A percentile compares a stretch with the other conserved stretches of the same genome.
Evolutionary conservation across 768 basidiomycete genomes (phyloP).

Genomic region (Tulasnella sp.): DNA sequence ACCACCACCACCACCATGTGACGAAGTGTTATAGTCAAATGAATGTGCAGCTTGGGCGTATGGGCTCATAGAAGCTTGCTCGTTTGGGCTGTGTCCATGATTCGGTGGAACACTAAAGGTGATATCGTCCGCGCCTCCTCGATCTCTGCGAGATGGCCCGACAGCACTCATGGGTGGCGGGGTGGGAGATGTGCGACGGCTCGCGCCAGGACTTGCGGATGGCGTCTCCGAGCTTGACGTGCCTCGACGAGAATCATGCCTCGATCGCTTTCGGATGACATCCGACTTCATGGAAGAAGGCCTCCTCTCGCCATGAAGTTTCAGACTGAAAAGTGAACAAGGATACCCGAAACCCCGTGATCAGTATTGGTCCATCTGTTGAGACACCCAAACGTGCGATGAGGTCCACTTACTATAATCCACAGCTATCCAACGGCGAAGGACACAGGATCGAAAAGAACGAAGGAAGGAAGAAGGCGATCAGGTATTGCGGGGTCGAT

Average conservation of each 20-base stretch:
- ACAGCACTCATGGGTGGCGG: conserved; percentile 9
- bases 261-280: conserved; percentile 75
- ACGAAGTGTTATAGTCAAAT: neutral
- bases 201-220: conserved; percentile 63
- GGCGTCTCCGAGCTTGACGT: conserved; percentile 45
- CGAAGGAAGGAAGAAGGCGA: conserved; percentile 1
- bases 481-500: neutral
- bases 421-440: conserved; percentile 41
- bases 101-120: neutral
- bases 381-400: neutral
- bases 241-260: conserved; percentile 44
- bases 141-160: neutral
- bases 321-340: conserved; percentile 38
- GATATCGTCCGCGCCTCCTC: too few species aligned
- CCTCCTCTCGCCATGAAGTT: conserved; percentile 72
- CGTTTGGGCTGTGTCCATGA: neutral
- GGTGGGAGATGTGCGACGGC: conserved; percentile 58
- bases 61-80: neutral
- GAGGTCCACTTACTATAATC: conserved; percentile 47
- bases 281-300: conserved; percentile 90
- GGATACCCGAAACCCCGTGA: neutral
- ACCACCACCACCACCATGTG: neutral
- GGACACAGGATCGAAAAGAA: conserved; percentile 2
- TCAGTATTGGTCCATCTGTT: neutral
- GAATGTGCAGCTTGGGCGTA: neutral